These are phyloP conservation scores for Aspergillus sp. DNA, from an alignment of 2,329 filamentous ascomycete species.

Conservation along the genomic window DNA sequence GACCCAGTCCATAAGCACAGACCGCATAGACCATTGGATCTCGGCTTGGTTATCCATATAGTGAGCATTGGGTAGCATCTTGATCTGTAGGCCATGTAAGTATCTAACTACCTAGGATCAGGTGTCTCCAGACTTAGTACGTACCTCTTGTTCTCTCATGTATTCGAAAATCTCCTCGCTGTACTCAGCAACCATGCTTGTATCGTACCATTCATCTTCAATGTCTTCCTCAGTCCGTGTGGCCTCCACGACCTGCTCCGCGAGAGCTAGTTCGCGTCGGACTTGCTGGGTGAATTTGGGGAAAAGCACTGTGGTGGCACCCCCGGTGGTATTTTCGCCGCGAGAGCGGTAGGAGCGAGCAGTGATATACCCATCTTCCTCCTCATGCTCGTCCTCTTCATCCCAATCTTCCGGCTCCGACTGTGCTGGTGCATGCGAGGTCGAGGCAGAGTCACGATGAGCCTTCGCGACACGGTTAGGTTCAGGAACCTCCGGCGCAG, in stretches of 20 bases:
- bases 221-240: conserved; percentile 71
- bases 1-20: conserved; percentile 96
- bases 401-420: conserved; percentile 71
- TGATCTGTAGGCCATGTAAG: conserved; percentile 55
- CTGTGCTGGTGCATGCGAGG: conserved; percentile 27
- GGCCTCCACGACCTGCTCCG: conserved; percentile 66
- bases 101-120: not conserved
- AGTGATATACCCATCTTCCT: conserved; percentile 70
- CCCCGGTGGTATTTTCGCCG: conserved; percentile 70
- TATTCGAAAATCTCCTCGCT: conserved; percentile 93
- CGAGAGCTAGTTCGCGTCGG: conserved; percentile 70
- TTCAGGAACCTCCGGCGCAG: conserved; percentile 7
- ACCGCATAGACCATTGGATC: conserved; percentile 98
- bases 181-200: conserved; percentile 97
- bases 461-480: conserved; percentile 12
- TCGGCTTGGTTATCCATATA: conserved; percentile 99
- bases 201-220: conserved; percentile 88
- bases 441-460: conserved; percentile 23
- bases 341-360: conserved; percentile 76
- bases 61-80: conserved; percentile 81
- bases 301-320: conserved; percentile 66
- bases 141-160: conserved; percentile 84
- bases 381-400: conserved; percentile 74
- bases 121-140: conserved; percentile 22
- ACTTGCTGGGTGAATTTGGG: conserved; percentile 71